Percentiles rank a stretch among this genome's conserved stretches.
These are phyloP conservation scores for Xylaria sp. DNA, from an alignment of 2,329 filamentous ascomycete genomes.

Conservation along the genomic window DNA sequence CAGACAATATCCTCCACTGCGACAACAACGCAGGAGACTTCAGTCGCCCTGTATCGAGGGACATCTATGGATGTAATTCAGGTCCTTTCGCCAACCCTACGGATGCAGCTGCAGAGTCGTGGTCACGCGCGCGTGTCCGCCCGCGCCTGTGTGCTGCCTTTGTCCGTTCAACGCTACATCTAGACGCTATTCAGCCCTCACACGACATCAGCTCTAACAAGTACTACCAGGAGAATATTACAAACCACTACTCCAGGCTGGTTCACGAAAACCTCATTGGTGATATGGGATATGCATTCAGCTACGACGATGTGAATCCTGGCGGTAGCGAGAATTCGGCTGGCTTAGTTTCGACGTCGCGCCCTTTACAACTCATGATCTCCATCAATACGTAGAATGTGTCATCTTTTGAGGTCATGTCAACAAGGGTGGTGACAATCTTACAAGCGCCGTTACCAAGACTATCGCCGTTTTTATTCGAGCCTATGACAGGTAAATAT, in stretches of 20 bases:
- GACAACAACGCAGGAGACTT: conserved; percentile 53
- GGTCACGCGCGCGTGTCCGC: conserved; percentile 53
- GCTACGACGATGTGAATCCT: conserved; percentile 72
- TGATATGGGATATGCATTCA: conserved; percentile 69
- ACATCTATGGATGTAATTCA: conserved; percentile 61
- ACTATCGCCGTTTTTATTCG: not conserved
- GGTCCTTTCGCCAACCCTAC: conserved; percentile 53
- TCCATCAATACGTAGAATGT: conserved; percentile 30
- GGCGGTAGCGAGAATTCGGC: conserved; percentile 60
- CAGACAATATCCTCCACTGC: conserved; percentile 50
- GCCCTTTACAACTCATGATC: conserved; percentile 20
- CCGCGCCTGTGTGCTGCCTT: conserved; percentile 61
- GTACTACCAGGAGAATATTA: conserved; percentile 57
- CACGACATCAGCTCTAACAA: conserved; percentile 39
- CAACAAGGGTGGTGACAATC: not conserved
- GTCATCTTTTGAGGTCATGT: not conserved
- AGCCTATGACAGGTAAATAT: not conserved
- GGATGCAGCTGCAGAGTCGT: conserved; percentile 45
- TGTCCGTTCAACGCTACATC: conserved; percentile 55
- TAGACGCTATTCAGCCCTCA: conserved; percentile 56
- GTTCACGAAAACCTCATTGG: conserved; percentile 68
- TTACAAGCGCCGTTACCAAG: not conserved
- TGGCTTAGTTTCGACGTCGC: conserved; percentile 52
- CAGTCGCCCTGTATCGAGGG: conserved; percentile 53
- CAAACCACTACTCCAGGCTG: conserved; percentile 65